Evolutionary conservation across 208 protist species (phyloP), one percentile per base, ranked within the genome.

Genomic region (Histomonas meleagridis): DNA sequence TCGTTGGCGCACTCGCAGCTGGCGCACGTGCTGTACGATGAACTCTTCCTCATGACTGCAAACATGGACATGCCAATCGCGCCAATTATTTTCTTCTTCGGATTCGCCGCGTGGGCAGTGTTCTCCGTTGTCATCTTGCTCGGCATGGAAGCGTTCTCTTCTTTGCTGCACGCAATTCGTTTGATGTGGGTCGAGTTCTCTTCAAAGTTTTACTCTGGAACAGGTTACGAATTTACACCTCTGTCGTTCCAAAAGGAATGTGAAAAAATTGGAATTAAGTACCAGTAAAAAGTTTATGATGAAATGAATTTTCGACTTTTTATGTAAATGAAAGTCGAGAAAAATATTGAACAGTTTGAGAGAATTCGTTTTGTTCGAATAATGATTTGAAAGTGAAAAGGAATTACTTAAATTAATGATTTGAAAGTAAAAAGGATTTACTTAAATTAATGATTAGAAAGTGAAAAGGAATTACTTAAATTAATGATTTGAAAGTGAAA

Each of bases 101-200:
- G 96, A 57, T 98, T 98, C 76, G 94, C 94, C 70, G 94, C 97
- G 69, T 99, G 97, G 97, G 94, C 97, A 78, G 94, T 93, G 55
- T 95, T 96, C 32, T 98, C 98, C 12, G 92, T 99, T 32, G 97
- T 95, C 51, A 97, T 99, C 43, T 95, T 99, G 0, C 92, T 99
- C 32, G 93, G 96, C 28, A 99, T 99, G 98, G 98, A 99, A 94
- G 96, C 95, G 21, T 95, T 99, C 57, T 98, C 97, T 62, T 98
- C 98, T 72, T 99, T 99, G 93, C 93, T 99, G 48, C 98, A 99
- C 94, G 96, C 98, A 7, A 95, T 99, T 0, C 96, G 98, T 96
- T 92, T 96, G 38, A 94, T 96, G 72, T 96, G 95, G 95, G 94
- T 96, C 40, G 94, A 95, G 92, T 95, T 95, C 90, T 91, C 92